Evolutionary conservation across 192 early-diverging fungal genomes (phyloP).

Genomic region (Lunasporangiospora selenospora): DNA sequence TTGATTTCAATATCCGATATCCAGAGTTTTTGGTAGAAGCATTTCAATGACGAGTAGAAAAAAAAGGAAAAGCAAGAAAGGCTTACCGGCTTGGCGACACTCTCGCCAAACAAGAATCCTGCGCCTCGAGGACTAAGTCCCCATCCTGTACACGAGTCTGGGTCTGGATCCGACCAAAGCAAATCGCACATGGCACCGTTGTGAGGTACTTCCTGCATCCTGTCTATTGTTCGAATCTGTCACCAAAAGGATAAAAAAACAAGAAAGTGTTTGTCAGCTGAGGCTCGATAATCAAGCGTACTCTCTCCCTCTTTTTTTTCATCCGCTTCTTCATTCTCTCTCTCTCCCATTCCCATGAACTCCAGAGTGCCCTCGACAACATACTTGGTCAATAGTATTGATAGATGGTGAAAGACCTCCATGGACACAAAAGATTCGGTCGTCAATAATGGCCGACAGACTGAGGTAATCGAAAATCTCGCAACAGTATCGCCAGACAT

Average conservation of each 20-base stretch:
- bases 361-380: background rate
- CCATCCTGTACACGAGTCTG: slow-evolving; percentile 72
- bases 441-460: slow-evolving; percentile 93
- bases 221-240: slow-evolving; percentile 88
- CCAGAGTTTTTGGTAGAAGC: too few relatives aligned
- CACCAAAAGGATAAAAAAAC: background rate
- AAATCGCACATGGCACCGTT: slow-evolving; percentile 98
- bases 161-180: slow-evolving; percentile 98
- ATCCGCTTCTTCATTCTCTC: too few relatives aligned
- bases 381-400: slow-evolving; percentile 89
- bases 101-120: slow-evolving; percentile 98
- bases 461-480: slow-evolving; percentile 98
- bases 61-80: background rate
- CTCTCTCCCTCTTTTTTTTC: too few relatives aligned
- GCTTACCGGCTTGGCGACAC: slow-evolving; percentile 78
- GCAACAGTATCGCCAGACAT: slow-evolving; percentile 98
- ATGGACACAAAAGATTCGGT: slow-evolving; percentile 95
- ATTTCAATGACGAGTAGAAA: background rate
- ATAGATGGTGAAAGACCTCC: slow-evolving; percentile 94
- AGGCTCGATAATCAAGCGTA: too few relatives aligned
- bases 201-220: slow-evolving; percentile 97
- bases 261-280: background rate
- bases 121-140: slow-evolving; percentile 96
- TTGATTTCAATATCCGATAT: slow-evolving; percentile 1
- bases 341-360: too few relatives aligned